These are phyloP conservation scores for Tympanopsis confertula DNA, from an alignment of 2,329 filamentous ascomycete species.

Conservation along the genomic window DNA sequence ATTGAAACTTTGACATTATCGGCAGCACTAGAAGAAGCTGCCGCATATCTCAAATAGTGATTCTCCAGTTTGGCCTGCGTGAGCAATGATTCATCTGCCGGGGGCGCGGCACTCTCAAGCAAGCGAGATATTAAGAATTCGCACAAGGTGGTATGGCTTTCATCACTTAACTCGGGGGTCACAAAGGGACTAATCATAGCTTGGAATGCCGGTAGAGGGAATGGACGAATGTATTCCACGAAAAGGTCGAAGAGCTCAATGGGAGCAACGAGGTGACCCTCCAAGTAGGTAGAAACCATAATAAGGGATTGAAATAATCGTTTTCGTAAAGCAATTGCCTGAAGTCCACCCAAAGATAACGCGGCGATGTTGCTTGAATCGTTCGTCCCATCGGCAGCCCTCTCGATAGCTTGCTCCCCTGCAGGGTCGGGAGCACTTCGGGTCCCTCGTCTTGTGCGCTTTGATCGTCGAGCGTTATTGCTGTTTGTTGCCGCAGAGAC, in stretches of 20 bases:
- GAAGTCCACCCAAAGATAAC: not conserved
- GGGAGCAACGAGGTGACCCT: conserved; percentile 7
- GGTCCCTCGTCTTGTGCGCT: not conserved
- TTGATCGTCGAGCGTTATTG: not conserved
- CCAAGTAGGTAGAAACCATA: conserved; percentile 6
- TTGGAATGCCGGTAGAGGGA: not conserved
- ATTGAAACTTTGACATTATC: not conserved
- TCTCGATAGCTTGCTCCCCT: too few species aligned
- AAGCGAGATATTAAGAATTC: not conserved
- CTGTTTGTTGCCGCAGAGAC: conserved; percentile 4
- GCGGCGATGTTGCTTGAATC: not conserved
- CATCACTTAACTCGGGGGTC: not conserved
- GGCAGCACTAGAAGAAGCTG: not conserved
- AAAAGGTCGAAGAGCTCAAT: conserved; percentile 11
- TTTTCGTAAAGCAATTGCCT: not conserved
- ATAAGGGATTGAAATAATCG: not conserved
- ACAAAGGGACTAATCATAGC: not conserved
- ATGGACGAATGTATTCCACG: conserved; percentile 6
- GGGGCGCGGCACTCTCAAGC: not conserved
- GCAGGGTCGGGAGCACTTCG: not conserved
- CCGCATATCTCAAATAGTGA: not conserved
- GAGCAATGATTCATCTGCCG: not conserved
- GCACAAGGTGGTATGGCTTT: not conserved
- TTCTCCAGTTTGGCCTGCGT: not conserved
- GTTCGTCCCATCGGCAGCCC: not conserved